Evolutionary conservation across 2,329 filamentous ascomycete genomes (phyloP).

Genomic region (Stachybotrys chartarum): DNA sequence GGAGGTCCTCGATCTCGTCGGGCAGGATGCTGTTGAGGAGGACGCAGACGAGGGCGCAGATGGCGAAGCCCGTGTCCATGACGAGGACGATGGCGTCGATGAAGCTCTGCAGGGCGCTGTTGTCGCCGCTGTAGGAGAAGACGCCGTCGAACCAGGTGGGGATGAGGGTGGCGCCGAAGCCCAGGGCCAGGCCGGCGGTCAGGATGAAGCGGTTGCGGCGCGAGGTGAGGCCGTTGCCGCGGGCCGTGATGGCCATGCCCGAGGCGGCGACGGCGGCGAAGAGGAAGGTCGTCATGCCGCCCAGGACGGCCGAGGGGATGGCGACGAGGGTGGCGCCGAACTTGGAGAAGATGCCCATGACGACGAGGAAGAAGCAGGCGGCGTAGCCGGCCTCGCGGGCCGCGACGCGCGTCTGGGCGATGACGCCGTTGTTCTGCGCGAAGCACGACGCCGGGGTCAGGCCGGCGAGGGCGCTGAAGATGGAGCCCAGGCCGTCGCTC

Average conservation of each 20-base stretch:
- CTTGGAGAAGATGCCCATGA: constrained; percentile 80
- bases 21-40: constrained; percentile 66
- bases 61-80: constrained; percentile 68
- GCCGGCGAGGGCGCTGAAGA: constrained; percentile 31
- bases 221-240: constrained; percentile 59
- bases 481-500: constrained; percentile 27
- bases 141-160: constrained; percentile 62
- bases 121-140: constrained; percentile 64
- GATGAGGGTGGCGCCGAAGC: constrained; percentile 63
- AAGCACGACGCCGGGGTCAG: constrained; percentile 76
- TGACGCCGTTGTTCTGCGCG: constrained; percentile 80
- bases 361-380: constrained; percentile 66
- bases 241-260: constrained; percentile 68
- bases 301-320: constrained; percentile 61
- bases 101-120: constrained; percentile 63
- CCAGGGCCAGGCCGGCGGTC: constrained; percentile 65
- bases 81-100: constrained; percentile 66
- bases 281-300: constrained; percentile 73
- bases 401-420: constrained; percentile 73
- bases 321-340: constrained; percentile 73
- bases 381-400: constrained; percentile 76
- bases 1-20: constrained; percentile 63
- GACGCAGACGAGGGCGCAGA: constrained; percentile 67
- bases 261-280: constrained; percentile 71
- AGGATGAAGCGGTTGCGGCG: constrained; percentile 77